A percentile compares a stretch with the other conserved stretches of the same genome.
Conservation (phyloP, 2,329 filamentous ascomycete species). For the Fusarium chuoi region DNA sequence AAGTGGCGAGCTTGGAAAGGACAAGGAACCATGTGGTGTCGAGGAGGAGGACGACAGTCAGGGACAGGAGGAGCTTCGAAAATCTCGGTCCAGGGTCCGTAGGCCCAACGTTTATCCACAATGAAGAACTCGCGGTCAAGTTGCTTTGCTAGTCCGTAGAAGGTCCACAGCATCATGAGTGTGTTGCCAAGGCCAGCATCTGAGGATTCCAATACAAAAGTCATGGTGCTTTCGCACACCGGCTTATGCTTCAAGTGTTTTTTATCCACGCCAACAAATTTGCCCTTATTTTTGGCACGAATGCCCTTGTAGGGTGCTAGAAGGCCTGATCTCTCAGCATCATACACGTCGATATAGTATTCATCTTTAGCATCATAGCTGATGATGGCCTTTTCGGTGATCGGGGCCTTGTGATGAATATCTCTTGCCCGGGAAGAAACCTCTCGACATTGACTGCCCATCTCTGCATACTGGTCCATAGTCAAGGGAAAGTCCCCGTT, state of each 20-base stretch:
- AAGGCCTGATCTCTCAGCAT: slow-evolving; percentile 73
- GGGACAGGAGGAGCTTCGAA: slow-evolving; percentile 75
- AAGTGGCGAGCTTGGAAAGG: slow-evolving; percentile 80
- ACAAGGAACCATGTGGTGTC: slow-evolving; percentile 81
- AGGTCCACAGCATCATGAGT: slow-evolving; percentile 83
- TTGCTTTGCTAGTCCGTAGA: slow-evolving; percentile 80
- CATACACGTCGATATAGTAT: slow-evolving; percentile 78
- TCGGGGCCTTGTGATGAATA: slow-evolving; percentile 50
- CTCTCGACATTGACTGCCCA: slow-evolving; percentile 74
- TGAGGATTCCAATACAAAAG: slow-evolving; percentile 77
- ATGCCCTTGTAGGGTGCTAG: slow-evolving; percentile 55
- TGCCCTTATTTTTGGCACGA: slow-evolving; percentile 54
- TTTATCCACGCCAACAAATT: slow-evolving; percentile 60
- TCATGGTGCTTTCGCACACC: slow-evolving; percentile 77
- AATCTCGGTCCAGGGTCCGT: slow-evolving; percentile 78
- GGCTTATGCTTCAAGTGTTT: slow-evolving; percentile 58
- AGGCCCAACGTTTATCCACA: slow-evolving; percentile 85
- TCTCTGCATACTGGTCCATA: slow-evolving; percentile 72
- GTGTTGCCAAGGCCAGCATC: slow-evolving; percentile 82
- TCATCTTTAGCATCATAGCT: slow-evolving; percentile 71
- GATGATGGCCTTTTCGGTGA: slow-evolving; percentile 57
- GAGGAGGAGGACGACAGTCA: slow-evolving; percentile 75
- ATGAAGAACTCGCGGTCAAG: slow-evolving; percentile 84
- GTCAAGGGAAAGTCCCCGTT: slow-evolving; percentile 73
- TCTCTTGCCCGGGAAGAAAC: slow-evolving; percentile 68